Conservation (phyloP, 1,139 yeast species). For the Yamadazyma membranifaciens region DNA sequence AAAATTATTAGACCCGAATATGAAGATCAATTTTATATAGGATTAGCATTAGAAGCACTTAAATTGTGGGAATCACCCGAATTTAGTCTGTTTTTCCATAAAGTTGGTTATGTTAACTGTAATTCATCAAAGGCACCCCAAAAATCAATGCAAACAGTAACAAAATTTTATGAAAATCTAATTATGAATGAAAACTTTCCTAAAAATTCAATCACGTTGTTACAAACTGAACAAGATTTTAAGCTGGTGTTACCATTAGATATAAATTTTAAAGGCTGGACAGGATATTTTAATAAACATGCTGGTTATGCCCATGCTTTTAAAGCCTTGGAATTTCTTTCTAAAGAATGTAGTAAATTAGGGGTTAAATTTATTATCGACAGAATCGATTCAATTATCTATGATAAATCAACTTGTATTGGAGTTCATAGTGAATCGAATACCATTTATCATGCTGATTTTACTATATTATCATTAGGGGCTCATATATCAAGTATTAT, state of each 20-base stretch:
- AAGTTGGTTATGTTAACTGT: slow-evolving; percentile 16
- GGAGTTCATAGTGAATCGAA: slow-evolving; percentile 14
- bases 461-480: slow-evolving; percentile 33
- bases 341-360: slow-evolving; percentile 22
- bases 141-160: slow-evolving; percentile 9
- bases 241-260: slow-evolving; percentile 10
- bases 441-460: slow-evolving; percentile 20
- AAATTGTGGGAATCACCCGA: slow-evolving; percentile 16
- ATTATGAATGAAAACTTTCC: slow-evolving; percentile 12
- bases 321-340: slow-evolving; percentile 15
- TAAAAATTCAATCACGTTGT: slow-evolving; percentile 2
- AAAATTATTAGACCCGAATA: slow-evolving; percentile 18
- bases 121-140: slow-evolving; percentile 14
- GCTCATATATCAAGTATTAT: slow-evolving; percentile 33
- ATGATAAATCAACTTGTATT: slow-evolving; percentile 9
- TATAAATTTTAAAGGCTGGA: slow-evolving; percentile 16
- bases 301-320: slow-evolving; percentile 18
- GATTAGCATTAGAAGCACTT: slow-evolving; percentile 17
- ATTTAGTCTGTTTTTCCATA: slow-evolving; percentile 12
- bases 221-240: slow-evolving; percentile 12
- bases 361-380: slow-evolving; percentile 36
- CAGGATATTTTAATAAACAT: slow-evolving; percentile 15
- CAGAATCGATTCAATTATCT: slow-evolving; percentile 20
- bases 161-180: slow-evolving; percentile 10
- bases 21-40: slow-evolving; percentile 16